Conservation (phyloP, 345 rosid species). For the Linum tenue region DNA sequence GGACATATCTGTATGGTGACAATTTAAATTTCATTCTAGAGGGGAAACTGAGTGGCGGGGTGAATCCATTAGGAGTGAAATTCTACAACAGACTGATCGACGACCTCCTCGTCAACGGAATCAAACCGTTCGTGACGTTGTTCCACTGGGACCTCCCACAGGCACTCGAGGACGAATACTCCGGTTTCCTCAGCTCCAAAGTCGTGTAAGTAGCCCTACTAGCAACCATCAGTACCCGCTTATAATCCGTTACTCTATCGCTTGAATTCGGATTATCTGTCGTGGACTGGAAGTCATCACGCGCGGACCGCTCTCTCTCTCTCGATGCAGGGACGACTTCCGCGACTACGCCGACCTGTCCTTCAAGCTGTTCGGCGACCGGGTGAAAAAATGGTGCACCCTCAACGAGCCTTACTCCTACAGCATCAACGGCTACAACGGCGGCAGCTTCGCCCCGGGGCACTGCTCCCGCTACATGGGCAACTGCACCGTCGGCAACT, state of each 20-base stretch:
- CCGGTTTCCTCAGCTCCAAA: conserved; percentile 40
- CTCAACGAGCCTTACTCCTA: conserved; percentile 20
- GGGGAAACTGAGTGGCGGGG: conserved; percentile 21
- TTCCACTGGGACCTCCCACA: conserved; percentile 31
- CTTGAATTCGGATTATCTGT: too few relatives aligned
- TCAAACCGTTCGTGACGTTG: conserved; percentile 35
- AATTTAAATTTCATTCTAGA: background rate
- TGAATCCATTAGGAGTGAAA: conserved; percentile 15
- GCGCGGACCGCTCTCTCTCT: too few relatives aligned
- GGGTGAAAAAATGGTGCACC: conserved; percentile 30
- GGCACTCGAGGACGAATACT: conserved; percentile 50
- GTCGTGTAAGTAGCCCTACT: conserved; percentile 28
- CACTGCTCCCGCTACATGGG: conserved; percentile 34
- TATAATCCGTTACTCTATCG: too few relatives aligned
- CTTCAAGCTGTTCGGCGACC: conserved; percentile 29
- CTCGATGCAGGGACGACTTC: conserved; percentile 16
- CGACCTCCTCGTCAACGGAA: conserved; percentile 24
- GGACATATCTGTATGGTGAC: too few relatives aligned
- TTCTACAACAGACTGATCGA: conserved; percentile 28
- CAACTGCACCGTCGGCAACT: conserved; percentile 31
- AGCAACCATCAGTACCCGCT: too few relatives aligned
- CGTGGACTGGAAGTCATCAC: too few relatives aligned
- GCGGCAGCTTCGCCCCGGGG: conserved; percentile 35
- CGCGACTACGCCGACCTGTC: conserved; percentile 21
- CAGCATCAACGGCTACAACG: conserved; percentile 15